Percentiles rank a stretch among this genome's conserved stretches.
These are phyloP conservation scores for Oryza punctata DNA, from an alignment of 176 grass and related monocot species.

Conservation along the genomic window DNA sequence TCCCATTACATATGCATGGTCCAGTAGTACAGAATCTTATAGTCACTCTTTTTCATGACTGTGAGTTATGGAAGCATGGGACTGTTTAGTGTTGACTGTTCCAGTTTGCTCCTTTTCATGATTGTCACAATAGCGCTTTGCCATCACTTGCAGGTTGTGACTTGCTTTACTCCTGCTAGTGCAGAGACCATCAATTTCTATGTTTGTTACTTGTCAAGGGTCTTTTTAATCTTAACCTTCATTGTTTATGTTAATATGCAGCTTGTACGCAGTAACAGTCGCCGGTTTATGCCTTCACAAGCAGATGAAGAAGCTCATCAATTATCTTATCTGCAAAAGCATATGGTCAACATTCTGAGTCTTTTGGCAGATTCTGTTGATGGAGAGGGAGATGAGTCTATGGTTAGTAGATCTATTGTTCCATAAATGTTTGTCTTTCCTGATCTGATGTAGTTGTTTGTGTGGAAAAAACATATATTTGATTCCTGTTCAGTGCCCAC, in stretches of 20 bases:
- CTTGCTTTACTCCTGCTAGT: conserved; percentile 15
- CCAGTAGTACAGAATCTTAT: background rate
- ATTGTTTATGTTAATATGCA: conserved; percentile 55
- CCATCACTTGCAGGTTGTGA: conserved; percentile 4
- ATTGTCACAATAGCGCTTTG: background rate
- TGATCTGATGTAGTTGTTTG: background rate
- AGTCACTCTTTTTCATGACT: conserved; percentile 14
- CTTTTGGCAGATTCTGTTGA: conserved; percentile 76
- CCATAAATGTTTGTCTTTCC: background rate
- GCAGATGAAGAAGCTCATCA: conserved; percentile 94
- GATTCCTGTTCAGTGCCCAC: too few species aligned
- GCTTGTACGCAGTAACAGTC: conserved; percentile 91
- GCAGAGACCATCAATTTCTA: conserved; percentile 1
- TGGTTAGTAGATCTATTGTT: conserved; percentile 62
- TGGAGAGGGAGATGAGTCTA: conserved; percentile 78
- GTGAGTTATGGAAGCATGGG: conserved; percentile 1
- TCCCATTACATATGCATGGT: background rate
- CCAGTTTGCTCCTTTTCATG: conserved; percentile 1
- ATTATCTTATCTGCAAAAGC: conserved; percentile 94
- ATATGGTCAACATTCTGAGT: conserved; percentile 79
- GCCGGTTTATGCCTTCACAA: conserved; percentile 94
- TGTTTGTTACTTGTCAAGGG: conserved; percentile 2
- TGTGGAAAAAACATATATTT: background rate
- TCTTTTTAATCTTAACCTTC: conserved; percentile 7
- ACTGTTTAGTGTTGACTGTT: conserved; percentile 1